phyloP scores from a whole-genome alignment of 768 basidiomycete genomes.

The Cystobasidium onofrii region DNA sequence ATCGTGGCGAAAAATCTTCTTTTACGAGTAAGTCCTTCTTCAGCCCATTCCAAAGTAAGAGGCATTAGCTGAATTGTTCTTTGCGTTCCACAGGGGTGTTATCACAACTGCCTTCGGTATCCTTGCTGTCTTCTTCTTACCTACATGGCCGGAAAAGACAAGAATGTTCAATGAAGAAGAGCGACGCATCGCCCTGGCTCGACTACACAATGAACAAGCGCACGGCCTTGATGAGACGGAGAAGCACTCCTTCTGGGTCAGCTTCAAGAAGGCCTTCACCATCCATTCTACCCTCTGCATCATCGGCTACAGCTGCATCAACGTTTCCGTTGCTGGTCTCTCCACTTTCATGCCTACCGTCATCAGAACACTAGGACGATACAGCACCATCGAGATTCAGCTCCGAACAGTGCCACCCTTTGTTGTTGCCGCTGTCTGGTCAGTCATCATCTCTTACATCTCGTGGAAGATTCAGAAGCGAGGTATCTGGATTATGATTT shows the following conservation, averaged over 20 bases:
- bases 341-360: constrained; percentile 78
- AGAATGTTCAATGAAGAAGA: constrained; percentile 24
- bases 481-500: constrained; percentile 45
- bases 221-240: constrained; percentile 5
- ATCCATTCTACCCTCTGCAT: constrained; percentile 20
- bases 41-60: background rate
- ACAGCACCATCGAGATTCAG: constrained; percentile 58
- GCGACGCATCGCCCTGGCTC: constrained; percentile 9
- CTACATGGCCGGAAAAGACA: constrained; percentile 13
- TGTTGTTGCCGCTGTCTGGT: constrained; percentile 60
- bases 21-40: constrained; percentile 9
- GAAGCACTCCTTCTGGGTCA: background rate
- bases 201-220: background rate
- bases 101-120: constrained; percentile 17
- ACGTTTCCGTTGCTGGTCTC: constrained; percentile 63
- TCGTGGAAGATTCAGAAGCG: constrained; percentile 64
- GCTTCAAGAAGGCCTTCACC: constrained; percentile 10
- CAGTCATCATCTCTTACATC: constrained; percentile 54
- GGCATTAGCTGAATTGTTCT: background rate
- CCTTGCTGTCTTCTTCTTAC: background rate
- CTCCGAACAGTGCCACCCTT: constrained; percentile 75
- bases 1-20: constrained; percentile 30
- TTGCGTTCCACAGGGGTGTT: background rate
- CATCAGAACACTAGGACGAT: constrained; percentile 54
- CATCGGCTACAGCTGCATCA: constrained; percentile 32